These are phyloP conservation scores for Dioszegia hungarica DNA, from an alignment of 768 basidiomycete genomes.

Conservation along the genomic window DNA sequence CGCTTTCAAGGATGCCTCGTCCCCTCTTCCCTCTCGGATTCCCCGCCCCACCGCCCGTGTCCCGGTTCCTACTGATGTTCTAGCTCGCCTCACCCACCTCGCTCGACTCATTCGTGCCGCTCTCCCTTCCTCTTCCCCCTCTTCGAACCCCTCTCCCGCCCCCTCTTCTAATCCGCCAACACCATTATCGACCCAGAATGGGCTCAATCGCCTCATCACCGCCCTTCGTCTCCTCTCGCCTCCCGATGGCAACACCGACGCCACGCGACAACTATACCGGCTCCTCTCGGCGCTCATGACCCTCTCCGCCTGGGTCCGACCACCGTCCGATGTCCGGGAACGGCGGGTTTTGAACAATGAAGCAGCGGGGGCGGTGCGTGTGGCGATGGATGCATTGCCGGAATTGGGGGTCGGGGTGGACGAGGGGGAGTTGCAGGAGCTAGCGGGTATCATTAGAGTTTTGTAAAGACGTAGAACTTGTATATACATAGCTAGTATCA, in stretches of 20 bases:
- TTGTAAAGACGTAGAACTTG: neutral
- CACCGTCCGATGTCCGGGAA: neutral
- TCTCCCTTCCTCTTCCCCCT: neutral
- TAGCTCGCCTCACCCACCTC: constrained; percentile 2
- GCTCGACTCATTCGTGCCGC: neutral
- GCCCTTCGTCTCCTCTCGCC: neutral
- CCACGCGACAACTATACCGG: neutral
- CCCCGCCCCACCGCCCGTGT: neutral
- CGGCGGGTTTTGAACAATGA: neutral
- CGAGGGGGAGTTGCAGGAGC: neutral
- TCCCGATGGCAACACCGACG: neutral
- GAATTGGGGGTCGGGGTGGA: neutral
- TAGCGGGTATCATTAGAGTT: neutral
- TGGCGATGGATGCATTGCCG: neutral
- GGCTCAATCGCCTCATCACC: neutral
- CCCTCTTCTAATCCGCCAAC: too few species aligned
- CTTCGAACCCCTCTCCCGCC: neutral
- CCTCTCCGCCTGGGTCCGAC: neutral
- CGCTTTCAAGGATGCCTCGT: neutral
- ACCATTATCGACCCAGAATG: neutral
- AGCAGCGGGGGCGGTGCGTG: neutral
- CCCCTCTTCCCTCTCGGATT: neutral
- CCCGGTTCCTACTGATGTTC: neutral
- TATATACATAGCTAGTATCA: too few species aligned
- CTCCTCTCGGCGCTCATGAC: neutral